Conservation (phyloP, 768 basidiomycete species). For the Termitomyces sp. region DNA sequence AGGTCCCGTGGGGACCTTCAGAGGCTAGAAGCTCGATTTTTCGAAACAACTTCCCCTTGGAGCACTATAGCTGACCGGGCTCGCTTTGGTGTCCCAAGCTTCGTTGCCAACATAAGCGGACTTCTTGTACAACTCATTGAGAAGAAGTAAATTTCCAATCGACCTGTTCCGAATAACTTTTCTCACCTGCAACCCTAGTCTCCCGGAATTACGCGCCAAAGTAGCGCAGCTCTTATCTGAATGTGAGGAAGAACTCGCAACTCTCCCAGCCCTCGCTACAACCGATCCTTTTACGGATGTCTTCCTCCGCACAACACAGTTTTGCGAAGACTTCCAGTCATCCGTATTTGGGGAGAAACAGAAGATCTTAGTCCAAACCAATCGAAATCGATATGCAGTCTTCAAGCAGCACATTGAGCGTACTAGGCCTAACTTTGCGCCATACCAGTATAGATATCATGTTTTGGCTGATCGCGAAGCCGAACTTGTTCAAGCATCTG, state of each 20-base stretch:
- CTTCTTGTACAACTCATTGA: conserved; percentile 53
- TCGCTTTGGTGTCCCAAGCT: conserved; percentile 53
- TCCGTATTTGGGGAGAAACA: conserved; percentile 28
- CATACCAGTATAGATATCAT: conserved; percentile 4
- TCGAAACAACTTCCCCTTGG: conserved; percentile 52
- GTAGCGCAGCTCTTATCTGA: conserved; percentile 35
- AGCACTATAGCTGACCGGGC: conserved; percentile 34
- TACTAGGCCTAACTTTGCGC: conserved; percentile 40
- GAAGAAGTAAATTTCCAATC: conserved; percentile 36
- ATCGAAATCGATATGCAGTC: conserved; percentile 25
- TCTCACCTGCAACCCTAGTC: conserved; percentile 27
- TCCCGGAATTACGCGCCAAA: conserved; percentile 41
- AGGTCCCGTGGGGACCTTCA: conserved; percentile 35
- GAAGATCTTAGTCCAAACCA: conserved; percentile 34
- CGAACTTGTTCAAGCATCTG: background rate
- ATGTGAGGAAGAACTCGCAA: conserved; percentile 28
- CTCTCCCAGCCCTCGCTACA: conserved; percentile 36
- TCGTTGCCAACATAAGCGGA: conserved; percentile 49
- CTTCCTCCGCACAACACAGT: conserved; percentile 36
- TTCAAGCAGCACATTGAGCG: conserved; percentile 32
- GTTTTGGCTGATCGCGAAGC: background rate
- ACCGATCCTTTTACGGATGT: conserved; percentile 44
- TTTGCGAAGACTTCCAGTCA: conserved; percentile 36
- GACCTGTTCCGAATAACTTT: too few relatives aligned
- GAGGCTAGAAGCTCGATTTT: conserved; percentile 38